phyloP scores from a whole-genome alignment of 169 alveolate species.

The Babesia divergens region DNA sequence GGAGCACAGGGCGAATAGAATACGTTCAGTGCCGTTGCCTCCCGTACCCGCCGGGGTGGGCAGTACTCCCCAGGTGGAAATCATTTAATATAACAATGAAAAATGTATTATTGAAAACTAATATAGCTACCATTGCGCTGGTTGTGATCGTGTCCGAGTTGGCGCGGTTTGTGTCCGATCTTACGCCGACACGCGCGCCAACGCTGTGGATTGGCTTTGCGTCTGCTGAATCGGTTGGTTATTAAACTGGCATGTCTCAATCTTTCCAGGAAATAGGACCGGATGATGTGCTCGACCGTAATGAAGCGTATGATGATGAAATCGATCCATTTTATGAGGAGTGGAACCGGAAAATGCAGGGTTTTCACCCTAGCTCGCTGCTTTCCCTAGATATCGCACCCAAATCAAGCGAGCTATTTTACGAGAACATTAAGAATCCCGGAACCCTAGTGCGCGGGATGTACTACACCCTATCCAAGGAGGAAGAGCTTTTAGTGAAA shows the following conservation, averaged over 20 bases:
- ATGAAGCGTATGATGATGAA: constrained; percentile 40
- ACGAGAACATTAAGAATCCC: constrained; percentile 40
- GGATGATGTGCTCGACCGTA: constrained; percentile 53
- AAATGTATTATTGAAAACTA: background rate
- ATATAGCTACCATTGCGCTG: background rate
- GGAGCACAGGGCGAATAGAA: constrained; percentile 39
- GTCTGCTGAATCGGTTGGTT: background rate
- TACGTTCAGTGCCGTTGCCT: constrained; percentile 11
- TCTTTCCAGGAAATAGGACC: constrained; percentile 28
- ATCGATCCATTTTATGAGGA: constrained; percentile 41
- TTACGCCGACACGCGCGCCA: background rate
- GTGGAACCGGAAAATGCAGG: constrained; percentile 61
- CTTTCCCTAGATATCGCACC: constrained; percentile 40
- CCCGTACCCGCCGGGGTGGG: constrained; percentile 1
- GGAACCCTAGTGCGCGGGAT: constrained; percentile 60
- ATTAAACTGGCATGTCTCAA: background rate
- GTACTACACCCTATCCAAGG: constrained; percentile 56
- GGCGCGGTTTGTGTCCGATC: constrained; percentile 3
- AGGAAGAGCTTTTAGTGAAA: constrained; percentile 30
- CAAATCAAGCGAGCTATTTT: constrained; percentile 41
- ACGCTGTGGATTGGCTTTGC: background rate
- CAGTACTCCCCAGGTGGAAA: constrained; percentile 18
- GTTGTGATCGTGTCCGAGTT: background rate
- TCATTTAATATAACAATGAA: constrained; percentile 16
- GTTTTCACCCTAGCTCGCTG: constrained; percentile 58